phyloP scores from a whole-genome alignment of 768 basidiomycete species.

The Candolleomyces eurysporus region DNA sequence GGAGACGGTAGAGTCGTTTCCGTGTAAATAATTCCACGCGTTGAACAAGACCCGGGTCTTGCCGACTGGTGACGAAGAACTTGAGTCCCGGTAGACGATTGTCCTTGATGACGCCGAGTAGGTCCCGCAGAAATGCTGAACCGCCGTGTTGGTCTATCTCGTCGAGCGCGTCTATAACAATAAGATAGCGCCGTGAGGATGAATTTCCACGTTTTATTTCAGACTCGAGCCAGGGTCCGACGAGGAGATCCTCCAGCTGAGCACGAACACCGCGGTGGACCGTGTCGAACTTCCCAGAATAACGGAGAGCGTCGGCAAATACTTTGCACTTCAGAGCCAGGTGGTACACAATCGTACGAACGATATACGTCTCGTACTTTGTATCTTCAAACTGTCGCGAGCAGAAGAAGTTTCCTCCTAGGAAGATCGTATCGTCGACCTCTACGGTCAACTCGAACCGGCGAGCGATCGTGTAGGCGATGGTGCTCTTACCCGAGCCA shows the following conservation, averaged over 20 bases:
- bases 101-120: neutral
- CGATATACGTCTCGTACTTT: neutral
- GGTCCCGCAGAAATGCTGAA: neutral
- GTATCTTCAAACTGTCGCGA: neutral
- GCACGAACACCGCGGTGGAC: neutral
- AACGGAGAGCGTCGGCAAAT: neutral
- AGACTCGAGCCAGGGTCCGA: neutral
- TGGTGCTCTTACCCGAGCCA: too few relatives aligned
- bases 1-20: conserved; percentile 11
- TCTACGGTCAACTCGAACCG: too few relatives aligned
- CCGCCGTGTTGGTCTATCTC: neutral
- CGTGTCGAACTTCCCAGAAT: neutral
- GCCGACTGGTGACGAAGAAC: conserved; percentile 15
- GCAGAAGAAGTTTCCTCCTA: conserved; percentile 2
- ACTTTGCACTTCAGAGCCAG: neutral
- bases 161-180: neutral
- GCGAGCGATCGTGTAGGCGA: too few relatives aligned
- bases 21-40: neutral
- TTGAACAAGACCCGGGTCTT: conserved; percentile 7
- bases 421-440: too few relatives aligned
- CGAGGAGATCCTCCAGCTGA: conserved; percentile 1
- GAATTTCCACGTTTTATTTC: neutral
- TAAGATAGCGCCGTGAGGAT: neutral
- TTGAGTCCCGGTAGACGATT: conserved; percentile 11
- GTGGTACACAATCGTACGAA: conserved; percentile 6